Conservation (phyloP, 768 basidiomycete species). For the Daedaleopsis sinensis region DNA sequence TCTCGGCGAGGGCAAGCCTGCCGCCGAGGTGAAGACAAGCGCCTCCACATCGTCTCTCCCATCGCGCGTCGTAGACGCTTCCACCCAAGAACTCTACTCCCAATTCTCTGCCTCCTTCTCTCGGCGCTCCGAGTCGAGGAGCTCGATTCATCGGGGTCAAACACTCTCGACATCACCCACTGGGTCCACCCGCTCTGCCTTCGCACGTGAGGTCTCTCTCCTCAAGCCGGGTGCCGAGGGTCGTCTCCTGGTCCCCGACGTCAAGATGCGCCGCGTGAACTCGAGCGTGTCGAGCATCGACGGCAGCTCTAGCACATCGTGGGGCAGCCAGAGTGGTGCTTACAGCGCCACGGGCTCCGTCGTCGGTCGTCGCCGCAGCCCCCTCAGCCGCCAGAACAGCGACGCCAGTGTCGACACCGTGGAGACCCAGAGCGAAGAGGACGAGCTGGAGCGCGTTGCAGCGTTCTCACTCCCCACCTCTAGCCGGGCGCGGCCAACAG, state of each 20-base stretch:
- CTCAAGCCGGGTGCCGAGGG: conserved; percentile 66
- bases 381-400: conserved; percentile 44
- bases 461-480: conserved; percentile 14
- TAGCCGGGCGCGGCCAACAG: not conserved
- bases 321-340: conserved; percentile 12
- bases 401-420: conserved; percentile 39
- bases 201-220: conserved; percentile 45
- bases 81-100: conserved; percentile 48
- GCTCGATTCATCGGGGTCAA: conserved; percentile 37
- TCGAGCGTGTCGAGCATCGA: conserved; percentile 23
- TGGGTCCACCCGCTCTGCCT: conserved; percentile 39
- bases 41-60: conserved; percentile 16
- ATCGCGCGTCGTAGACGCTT: conserved; percentile 7
- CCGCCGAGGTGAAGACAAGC: conserved; percentile 19
- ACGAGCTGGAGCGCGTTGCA: conserved; percentile 28
- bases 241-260: conserved; percentile 58
- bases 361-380: conserved; percentile 35
- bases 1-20: conserved; percentile 34
- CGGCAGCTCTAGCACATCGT: conserved; percentile 15
- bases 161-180: conserved; percentile 33
- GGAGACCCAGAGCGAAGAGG: conserved; percentile 27
- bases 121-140: conserved; percentile 56
- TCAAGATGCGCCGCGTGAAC: conserved; percentile 37
- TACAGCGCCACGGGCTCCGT: conserved; percentile 8
- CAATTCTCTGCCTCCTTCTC: conserved; percentile 59